Conservation (phyloP, 2,329 filamentous ascomycete genomes). For the Sporothrix brunneoviolacea region DNA sequence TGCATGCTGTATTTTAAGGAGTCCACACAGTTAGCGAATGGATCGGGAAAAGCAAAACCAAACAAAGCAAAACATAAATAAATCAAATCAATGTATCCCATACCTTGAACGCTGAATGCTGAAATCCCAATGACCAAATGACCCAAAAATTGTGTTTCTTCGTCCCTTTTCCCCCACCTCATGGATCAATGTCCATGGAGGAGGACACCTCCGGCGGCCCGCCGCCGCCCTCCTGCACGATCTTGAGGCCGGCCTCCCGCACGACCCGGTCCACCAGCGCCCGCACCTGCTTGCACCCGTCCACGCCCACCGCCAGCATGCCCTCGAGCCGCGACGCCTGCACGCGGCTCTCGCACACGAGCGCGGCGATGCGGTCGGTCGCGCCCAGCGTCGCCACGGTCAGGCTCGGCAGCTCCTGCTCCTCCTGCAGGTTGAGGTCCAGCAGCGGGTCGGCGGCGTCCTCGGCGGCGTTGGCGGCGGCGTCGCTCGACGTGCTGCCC, state of each 20-base stretch:
- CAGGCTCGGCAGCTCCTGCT: constrained; percentile 81
- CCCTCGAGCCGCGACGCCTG: constrained; percentile 75
- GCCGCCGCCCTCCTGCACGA: constrained; percentile 45
- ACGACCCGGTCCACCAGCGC: constrained; percentile 76
- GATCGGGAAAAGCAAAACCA: too few species aligned
- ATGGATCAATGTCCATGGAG: constrained; percentile 42
- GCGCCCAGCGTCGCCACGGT: constrained; percentile 76
- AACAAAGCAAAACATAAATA: too few species aligned
- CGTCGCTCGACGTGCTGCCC: constrained; percentile 65
- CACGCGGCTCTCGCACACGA: constrained; percentile 85
- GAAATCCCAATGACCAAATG: too few species aligned
- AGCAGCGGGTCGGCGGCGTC: constrained; percentile 67
- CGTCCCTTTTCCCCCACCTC: not conserved
- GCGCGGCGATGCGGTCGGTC: constrained; percentile 66
- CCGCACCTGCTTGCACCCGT: constrained; percentile 82
- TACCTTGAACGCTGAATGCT: too few species aligned
- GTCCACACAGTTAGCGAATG: too few species aligned
- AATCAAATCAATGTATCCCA: too few species aligned
- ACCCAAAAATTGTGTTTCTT: too few species aligned
- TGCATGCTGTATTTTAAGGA: too few species aligned
- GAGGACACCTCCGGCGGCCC: not conserved
- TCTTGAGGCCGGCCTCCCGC: constrained; percentile 58
- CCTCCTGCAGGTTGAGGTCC: constrained; percentile 72
- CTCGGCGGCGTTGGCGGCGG: constrained; percentile 58
- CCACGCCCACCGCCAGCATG: constrained; percentile 86